These are phyloP conservation scores for Rubus idaeus DNA, from an alignment of 306 rosid genomes.

Conservation along the genomic window DNA sequence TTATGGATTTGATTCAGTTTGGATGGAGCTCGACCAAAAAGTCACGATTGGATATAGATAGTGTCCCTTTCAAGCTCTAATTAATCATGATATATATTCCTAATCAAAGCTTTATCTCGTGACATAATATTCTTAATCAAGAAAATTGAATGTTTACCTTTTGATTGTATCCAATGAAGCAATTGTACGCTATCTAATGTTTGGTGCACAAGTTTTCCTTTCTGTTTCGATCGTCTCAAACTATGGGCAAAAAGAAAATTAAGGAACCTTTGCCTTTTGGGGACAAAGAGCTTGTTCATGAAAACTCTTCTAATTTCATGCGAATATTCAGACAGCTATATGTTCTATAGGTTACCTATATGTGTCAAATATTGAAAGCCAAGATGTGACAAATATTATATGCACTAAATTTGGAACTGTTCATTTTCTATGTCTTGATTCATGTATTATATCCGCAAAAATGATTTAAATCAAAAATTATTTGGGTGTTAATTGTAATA, in stretches of 20 bases:
- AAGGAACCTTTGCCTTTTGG: constrained; percentile 15
- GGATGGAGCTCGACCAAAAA: constrained; percentile 11
- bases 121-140: constrained; percentile 23
- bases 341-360: constrained; percentile 1
- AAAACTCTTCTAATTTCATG: constrained; percentile 7
- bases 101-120: constrained; percentile 14
- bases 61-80: constrained; percentile 25
- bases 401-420: not conserved
- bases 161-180: constrained; percentile 29
- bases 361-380: constrained; percentile 2
- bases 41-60: constrained; percentile 22
- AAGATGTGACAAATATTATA: constrained; percentile 20
- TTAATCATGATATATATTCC: constrained; percentile 6
- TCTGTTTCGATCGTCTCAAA: constrained; percentile 18
- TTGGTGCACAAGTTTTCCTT: constrained; percentile 13
- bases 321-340: constrained; percentile 8
- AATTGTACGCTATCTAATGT: constrained; percentile 12
- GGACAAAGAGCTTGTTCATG: not conserved
- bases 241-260: not conserved
- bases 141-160: constrained; percentile 25
- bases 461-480: too few relatives aligned
- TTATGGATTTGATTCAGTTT: constrained; percentile 7
- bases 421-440: too few relatives aligned
- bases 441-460: not conserved
- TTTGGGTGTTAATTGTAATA: too few relatives aligned